These are phyloP conservation scores for Chalciporus pseudorubinellus DNA, from an alignment of 768 basidiomycete genomes.

Conservation along the genomic window DNA sequence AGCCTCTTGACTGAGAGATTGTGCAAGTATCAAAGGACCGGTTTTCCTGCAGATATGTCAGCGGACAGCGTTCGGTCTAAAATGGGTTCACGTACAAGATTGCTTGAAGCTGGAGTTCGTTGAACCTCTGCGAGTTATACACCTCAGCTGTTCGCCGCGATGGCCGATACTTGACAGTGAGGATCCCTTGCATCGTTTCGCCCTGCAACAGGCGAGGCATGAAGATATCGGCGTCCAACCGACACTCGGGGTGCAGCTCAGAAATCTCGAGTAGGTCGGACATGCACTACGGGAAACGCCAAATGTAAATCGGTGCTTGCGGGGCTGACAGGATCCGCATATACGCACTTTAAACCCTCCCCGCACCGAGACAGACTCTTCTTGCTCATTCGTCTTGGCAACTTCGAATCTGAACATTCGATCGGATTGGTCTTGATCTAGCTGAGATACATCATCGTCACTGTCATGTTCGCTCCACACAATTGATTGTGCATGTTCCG, in stretches of 20 bases:
- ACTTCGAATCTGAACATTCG: conserved; percentile 58
- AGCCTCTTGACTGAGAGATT: conserved; percentile 21
- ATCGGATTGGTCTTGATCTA: conserved; percentile 42
- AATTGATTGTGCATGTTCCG: conserved; percentile 43
- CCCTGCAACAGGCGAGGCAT: conserved; percentile 37
- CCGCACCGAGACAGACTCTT: conserved; percentile 44
- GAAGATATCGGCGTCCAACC: conserved; percentile 19
- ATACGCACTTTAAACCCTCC: conserved; percentile 44
- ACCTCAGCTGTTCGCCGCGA: conserved; percentile 10
- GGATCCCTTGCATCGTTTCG: conserved; percentile 42
- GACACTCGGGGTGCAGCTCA: conserved; percentile 21
- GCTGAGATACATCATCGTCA: conserved; percentile 24
- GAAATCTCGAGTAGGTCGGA: conserved; percentile 18
- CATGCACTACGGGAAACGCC: conserved; percentile 4
- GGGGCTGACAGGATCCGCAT: neutral
- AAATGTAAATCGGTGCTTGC: conserved; percentile 39
- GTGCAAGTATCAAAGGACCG: conserved; percentile 43
- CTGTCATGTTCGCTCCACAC: conserved; percentile 39
- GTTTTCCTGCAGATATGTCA: conserved; percentile 17
- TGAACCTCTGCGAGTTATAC: conserved; percentile 6
- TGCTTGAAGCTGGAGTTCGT: conserved; percentile 19
- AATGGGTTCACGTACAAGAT: conserved; percentile 18
- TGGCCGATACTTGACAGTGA: conserved; percentile 32
- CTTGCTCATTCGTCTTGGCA: conserved; percentile 54
- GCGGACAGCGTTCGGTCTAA: neutral